Evolutionary conservation across 176 grass and related monocot species (phyloP).

Genomic region (Avena insularis): DNA sequence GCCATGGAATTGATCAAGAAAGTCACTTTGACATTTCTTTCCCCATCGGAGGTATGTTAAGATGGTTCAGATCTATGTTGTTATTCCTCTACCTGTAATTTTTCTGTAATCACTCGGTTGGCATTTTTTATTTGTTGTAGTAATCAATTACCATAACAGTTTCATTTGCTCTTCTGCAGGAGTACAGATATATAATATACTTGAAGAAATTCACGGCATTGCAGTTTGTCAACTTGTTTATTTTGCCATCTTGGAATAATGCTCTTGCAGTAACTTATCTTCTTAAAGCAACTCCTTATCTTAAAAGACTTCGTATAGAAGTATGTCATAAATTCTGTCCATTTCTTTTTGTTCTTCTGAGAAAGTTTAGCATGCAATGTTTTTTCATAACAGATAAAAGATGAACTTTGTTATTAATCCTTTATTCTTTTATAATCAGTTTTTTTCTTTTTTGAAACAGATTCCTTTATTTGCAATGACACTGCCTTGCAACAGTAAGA

Average conservation of each 20-base stretch:
- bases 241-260: constrained; percentile 38
- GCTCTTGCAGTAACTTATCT: neutral
- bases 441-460: too few species aligned
- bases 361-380: neutral
- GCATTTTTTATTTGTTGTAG: neutral
- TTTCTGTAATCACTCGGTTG: neutral
- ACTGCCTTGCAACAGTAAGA: neutral
- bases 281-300: neutral
- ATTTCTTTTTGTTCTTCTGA: neutral
- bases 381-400: neutral
- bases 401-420: neutral
- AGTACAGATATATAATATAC: neutral
- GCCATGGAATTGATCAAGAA: neutral
- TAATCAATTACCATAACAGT: neutral
- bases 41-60: constrained; percentile 1
- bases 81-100: neutral
- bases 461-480: neutral
- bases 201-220: neutral
- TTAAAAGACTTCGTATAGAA: constrained; percentile 1
- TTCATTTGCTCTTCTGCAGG: constrained; percentile 20
- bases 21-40: constrained; percentile 25
- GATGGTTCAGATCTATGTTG: constrained; percentile 21
- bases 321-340: neutral
- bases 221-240: neutral
- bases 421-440: too few species aligned